Evolutionary conservation across 495 filamentous ascomycete species (phyloP), one percentile per base, ranked within the genome.

Genomic region (Apiosordaria backusii): DNA sequence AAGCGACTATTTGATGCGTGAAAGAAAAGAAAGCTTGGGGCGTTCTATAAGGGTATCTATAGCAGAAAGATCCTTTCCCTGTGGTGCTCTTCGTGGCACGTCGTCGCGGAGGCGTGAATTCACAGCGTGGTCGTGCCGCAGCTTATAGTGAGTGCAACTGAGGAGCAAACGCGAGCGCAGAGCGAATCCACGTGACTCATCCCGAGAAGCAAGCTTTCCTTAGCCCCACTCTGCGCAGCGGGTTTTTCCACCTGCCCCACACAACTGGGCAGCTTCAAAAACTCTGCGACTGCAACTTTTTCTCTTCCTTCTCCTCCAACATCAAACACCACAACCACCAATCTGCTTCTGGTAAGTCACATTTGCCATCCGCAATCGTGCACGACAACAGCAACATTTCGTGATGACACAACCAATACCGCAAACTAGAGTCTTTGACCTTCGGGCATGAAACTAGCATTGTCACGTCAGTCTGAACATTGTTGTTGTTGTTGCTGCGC

Each of bases 391-490:
- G 55, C 65, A 65, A 60, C 63, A 26, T 65, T 77, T 73, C 71
- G 70, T 86, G 84, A 86, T 85, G 84, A 86, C 79, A 86, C 65
- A 58, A 76, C 84, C 85, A 92, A 21, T 90, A 94, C 92, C 89
- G 87, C 91, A 93, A 98, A 98, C 94, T 98, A 98, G 94, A 98
- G 94, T 98, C 94, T 98, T 97, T 98, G 94, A 98, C 90, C 74
- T 84, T 13, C 83, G 90, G 89, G 87, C 52, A 92, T 96, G 95
- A 94, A 97, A 94, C 89, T 90, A 78, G 74, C 81, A 87, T 89
- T 92, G 91, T 89, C 89, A 98, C 94, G 94, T 98, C 94, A 98
- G 94, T 92, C 94, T 98, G 94, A 98, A 85, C 74, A 76, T 71
- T 61, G 64, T 63, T 67, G 65, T 66, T 67, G 69, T 57, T 65